Percentiles rank a stretch among this genome's conserved stretches.
Evolutionary conservation across 768 basidiomycete genomes (phyloP).

Genomic region (Clathrus columnatus): DNA sequence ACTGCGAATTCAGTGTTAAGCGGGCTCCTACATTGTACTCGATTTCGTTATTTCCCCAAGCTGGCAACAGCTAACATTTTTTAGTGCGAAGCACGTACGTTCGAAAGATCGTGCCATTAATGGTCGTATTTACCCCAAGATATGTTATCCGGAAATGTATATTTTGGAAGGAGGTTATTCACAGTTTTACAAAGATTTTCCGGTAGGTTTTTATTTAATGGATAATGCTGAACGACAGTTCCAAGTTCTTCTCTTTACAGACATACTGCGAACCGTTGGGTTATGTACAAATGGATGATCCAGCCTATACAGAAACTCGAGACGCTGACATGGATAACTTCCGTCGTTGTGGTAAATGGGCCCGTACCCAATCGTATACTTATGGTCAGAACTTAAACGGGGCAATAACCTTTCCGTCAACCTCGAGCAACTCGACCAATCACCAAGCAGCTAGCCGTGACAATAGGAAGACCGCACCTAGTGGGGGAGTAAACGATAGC

Average conservation of each 20-base stretch:
- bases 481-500: constrained; percentile 28
- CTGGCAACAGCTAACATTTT: neutral
- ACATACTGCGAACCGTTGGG: constrained; percentile 68
- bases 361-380: constrained; percentile 84
- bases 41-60: constrained; percentile 22
- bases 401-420: constrained; percentile 20
- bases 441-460: constrained; percentile 37
- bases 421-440: constrained; percentile 23
- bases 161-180: constrained; percentile 95
- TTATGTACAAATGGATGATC: constrained; percentile 95
- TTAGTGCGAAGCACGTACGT: constrained; percentile 87
- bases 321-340: constrained; percentile 87
- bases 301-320: constrained; percentile 68
- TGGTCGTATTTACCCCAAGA: constrained; percentile 80
- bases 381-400: constrained; percentile 68
- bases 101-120: constrained; percentile 86
- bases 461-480: constrained; percentile 51
- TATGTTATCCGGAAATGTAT: constrained; percentile 95
- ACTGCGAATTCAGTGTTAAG: constrained; percentile 96
- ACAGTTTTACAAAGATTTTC: constrained; percentile 66
- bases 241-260: constrained; percentile 11
- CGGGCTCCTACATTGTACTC: constrained; percentile 87
- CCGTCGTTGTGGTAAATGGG: constrained; percentile 73
- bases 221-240: neutral
- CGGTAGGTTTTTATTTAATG: constrained; percentile 28